Conservation (phyloP, 2,329 filamentous ascomycete species). For the Bipolaris zeicola region DNA sequence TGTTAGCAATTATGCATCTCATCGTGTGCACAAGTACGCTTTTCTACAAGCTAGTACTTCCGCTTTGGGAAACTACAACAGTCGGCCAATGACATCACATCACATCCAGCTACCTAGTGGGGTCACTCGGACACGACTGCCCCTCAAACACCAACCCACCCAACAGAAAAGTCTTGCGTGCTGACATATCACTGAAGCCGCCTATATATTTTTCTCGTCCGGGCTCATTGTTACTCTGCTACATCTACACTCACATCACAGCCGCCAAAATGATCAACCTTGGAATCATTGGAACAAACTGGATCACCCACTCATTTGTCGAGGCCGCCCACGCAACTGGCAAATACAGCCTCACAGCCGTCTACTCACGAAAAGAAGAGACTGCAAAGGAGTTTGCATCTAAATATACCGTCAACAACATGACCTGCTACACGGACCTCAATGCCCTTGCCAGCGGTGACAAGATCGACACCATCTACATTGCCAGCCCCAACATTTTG, state of each 20-base stretch:
- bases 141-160: slow-evolving; percentile 7
- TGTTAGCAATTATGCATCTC: background rate
- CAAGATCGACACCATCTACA: slow-evolving; percentile 53
- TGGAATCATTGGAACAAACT: slow-evolving; percentile 55
- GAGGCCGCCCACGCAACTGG: slow-evolving; percentile 50
- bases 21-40: background rate
- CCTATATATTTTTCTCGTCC: background rate
- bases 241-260: background rate
- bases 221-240: background rate
- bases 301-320: slow-evolving; percentile 58
- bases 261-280: slow-evolving; percentile 48
- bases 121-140: slow-evolving; percentile 15
- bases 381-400: slow-evolving; percentile 52
- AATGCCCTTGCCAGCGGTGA: slow-evolving; percentile 46
- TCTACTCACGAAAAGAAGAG: slow-evolving; percentile 55
- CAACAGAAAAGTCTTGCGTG: slow-evolving; percentile 8
- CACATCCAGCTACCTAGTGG: slow-evolving; percentile 14
- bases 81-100: slow-evolving; percentile 26
- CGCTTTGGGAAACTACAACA: slow-evolving; percentile 20
- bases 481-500: slow-evolving; percentile 56
- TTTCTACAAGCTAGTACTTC: slow-evolving; percentile 10
- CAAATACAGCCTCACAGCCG: slow-evolving; percentile 52
- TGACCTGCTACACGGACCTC: slow-evolving; percentile 50
- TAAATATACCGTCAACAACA: slow-evolving; percentile 44
- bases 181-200: slow-evolving; percentile 1